These are phyloP conservation scores for Gautieria morchelliformis DNA, from an alignment of 768 basidiomycete species.

Conservation along the genomic window DNA sequence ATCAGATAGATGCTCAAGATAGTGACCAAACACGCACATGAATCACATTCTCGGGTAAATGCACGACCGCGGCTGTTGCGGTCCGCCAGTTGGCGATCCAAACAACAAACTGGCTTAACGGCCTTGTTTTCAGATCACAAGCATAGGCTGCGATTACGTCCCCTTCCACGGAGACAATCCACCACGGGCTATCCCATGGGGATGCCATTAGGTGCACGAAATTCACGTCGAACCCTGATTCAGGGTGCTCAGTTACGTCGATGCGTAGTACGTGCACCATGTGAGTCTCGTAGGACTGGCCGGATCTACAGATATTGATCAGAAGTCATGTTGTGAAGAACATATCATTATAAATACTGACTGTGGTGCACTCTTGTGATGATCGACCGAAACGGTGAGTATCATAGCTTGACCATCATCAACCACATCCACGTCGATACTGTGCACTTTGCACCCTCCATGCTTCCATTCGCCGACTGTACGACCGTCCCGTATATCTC, in stretches of 20 bases:
- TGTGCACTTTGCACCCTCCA: constrained; percentile 8
- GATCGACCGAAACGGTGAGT: constrained; percentile 5
- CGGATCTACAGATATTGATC: background rate
- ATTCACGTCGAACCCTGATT: background rate
- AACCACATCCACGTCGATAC: constrained; percentile 10
- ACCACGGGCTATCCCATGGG: constrained; percentile 4
- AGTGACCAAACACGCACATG: background rate
- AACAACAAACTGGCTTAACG: constrained; percentile 5
- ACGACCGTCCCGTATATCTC: background rate
- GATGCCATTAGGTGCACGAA: constrained; percentile 8
- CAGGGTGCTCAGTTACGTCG: background rate
- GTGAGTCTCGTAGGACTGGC: background rate
- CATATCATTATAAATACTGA: background rate
- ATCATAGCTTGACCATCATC: constrained; percentile 5
- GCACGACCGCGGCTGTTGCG: constrained; percentile 6
- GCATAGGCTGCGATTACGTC: constrained; percentile 7
- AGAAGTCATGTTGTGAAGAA: background rate
- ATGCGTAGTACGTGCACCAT: constrained; percentile 6
- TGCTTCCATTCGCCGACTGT: constrained; percentile 5
- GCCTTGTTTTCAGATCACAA: constrained; percentile 1
- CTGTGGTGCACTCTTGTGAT: background rate
- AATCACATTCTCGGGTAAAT: constrained; percentile 6
- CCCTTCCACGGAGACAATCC: constrained; percentile 9
- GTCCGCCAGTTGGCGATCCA: constrained; percentile 10
- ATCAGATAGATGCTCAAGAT: background rate